Conservation (phyloP, 2,329 filamentous ascomycete genomes). For the Penicillium verrucosum region DNA sequence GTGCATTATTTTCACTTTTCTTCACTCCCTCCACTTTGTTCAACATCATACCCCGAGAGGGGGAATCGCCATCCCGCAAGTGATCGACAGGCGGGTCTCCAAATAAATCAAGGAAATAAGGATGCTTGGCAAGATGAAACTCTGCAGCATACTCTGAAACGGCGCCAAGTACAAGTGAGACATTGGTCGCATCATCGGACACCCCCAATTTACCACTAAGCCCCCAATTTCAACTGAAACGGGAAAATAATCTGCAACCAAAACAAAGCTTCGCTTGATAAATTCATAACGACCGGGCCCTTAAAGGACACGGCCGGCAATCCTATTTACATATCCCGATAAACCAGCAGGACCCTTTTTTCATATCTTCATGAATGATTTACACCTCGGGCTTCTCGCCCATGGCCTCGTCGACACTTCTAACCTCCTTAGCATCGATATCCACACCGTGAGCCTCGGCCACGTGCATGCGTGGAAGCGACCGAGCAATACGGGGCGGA, state of each 20-base stretch:
- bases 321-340: background rate
- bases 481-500: conserved; percentile 24
- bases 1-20: background rate
- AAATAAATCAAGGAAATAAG: background rate
- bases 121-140: background rate
- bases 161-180: background rate
- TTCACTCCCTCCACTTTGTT: background rate
- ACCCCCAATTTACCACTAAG: background rate
- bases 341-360: background rate
- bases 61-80: background rate
- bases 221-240: background rate
- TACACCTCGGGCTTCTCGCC: background rate
- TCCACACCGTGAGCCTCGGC: background rate
- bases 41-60: background rate
- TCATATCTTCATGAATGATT: background rate
- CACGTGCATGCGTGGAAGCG: background rate
- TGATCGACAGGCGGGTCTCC: background rate
- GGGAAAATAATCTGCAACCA: background rate
- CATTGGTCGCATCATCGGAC: background rate
- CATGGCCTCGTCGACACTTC: background rate
- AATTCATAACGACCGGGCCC: background rate
- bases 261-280: background rate
- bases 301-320: background rate
- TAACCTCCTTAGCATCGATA: background rate
- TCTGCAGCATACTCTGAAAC: conserved; percentile 4